Percentiles rank a stretch among this genome's conserved stretches.
These are phyloP conservation scores for Lycium barbarum DNA, from an alignment of 257 asterid species.

Conservation along the genomic window DNA sequence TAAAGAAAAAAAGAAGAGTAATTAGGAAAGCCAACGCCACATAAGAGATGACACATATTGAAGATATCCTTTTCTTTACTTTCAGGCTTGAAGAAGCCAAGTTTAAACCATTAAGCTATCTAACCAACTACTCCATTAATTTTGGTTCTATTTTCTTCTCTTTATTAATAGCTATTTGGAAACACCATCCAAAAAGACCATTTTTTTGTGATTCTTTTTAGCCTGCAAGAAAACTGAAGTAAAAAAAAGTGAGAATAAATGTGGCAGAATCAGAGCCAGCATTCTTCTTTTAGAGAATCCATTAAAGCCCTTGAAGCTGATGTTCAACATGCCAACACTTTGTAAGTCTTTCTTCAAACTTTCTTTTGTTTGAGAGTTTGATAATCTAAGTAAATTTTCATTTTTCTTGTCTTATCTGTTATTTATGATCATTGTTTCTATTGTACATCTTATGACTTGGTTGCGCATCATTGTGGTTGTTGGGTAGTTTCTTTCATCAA, in stretches of 20 bases:
- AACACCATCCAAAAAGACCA: conserved; percentile 31
- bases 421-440: not conserved
- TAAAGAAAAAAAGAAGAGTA: not conserved
- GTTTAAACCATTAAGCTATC: conserved; percentile 51
- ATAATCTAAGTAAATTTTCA: not conserved
- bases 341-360: conserved; percentile 46
- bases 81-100: conserved; percentile 40
- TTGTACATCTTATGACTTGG: conserved; percentile 20
- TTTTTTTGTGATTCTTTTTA: not conserved
- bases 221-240: not conserved
- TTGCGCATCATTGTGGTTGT: conserved; percentile 34
- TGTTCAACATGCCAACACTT: conserved; percentile 70
- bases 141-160: not conserved
- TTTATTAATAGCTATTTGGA: conserved; percentile 20
- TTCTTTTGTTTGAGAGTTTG: not conserved
- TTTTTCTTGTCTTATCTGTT: not conserved
- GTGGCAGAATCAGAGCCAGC: conserved; percentile 52
- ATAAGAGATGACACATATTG: conserved; percentile 21
- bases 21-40: conserved; percentile 24
- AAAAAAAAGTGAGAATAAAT: conserved; percentile 41
- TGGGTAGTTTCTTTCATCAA: conserved; percentile 31
- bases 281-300: conserved; percentile 64
- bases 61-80: conserved; percentile 64
- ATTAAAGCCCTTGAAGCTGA: conserved; percentile 73
- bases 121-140: conserved; percentile 22